A percentile compares a stretch with the other conserved stretches of the same genome.
phyloP scores from a whole-genome alignment of 805 yeast species.

The Teunomyces stri region DNA sequence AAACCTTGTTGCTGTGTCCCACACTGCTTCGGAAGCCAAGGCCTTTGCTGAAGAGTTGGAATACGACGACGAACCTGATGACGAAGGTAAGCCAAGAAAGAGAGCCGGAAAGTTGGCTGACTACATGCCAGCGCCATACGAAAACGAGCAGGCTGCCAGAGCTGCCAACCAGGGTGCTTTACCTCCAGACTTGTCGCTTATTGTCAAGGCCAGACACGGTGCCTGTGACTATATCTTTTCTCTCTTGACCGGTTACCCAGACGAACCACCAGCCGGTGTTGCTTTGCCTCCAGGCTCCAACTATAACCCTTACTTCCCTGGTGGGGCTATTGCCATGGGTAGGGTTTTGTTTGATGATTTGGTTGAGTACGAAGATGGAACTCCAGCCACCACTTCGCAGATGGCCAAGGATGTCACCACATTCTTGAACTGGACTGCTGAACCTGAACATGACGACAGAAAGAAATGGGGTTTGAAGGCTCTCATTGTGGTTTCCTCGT shows the following conservation, averaged over 20 bases:
- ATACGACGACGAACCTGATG: conserved; percentile 95
- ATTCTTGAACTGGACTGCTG: conserved; percentile 97
- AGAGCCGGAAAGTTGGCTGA: conserved; percentile 98
- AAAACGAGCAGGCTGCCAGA: conserved; percentile 98
- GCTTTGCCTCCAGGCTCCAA: conserved; percentile 88
- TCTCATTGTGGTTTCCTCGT: conserved; percentile 68
- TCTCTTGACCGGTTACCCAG: conserved; percentile 97
- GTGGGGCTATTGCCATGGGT: conserved; percentile 99
- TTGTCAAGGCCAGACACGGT: conserved; percentile 99
- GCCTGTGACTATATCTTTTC: conserved; percentile 94
- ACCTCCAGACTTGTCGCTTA: conserved; percentile 96
- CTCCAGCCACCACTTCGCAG: conserved; percentile 97
- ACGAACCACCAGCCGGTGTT: conserved; percentile 98
- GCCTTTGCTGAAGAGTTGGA: conserved; percentile 95
- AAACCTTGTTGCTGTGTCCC: conserved; percentile 94
- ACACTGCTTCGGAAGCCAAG: conserved; percentile 84
- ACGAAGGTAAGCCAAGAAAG: conserved; percentile 95
- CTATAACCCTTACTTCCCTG: conserved; percentile 99
- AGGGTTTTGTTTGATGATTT: conserved; percentile 96
- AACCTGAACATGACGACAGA: conserved; percentile 98
- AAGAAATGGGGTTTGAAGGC: conserved; percentile 96
- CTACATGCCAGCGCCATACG: conserved; percentile 91
- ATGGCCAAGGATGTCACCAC: conserved; percentile 98
- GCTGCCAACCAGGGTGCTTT: conserved; percentile 99
- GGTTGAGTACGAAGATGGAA: conserved; percentile 98